Conservation (phyloP, 495 filamentous ascomycete species). For the Podospora pseudopauciseta region DNA sequence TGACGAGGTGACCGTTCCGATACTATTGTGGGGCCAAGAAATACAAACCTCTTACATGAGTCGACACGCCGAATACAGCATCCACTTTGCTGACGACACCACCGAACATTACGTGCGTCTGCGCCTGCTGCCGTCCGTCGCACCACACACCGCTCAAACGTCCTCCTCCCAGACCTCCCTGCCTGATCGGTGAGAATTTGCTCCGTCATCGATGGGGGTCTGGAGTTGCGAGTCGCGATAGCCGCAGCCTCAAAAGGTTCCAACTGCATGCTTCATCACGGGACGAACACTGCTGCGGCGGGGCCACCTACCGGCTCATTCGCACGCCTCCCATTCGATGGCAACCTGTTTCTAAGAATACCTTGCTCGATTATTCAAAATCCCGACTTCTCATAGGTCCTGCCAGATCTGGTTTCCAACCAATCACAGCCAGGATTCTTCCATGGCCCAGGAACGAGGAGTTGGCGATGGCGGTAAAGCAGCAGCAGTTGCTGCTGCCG, state of each 20-base stretch:
- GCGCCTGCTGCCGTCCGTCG: neutral
- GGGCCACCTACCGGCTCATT: neutral
- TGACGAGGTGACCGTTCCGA: neutral
- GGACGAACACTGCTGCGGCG: neutral
- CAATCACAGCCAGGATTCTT: neutral
- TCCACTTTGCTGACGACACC: neutral
- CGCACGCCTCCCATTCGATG: neutral
- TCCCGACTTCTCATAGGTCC: neutral
- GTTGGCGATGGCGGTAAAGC: no score
- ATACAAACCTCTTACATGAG: neutral
- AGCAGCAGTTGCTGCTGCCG: no score
- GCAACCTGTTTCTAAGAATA: neutral
- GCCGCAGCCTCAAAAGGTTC: neutral
- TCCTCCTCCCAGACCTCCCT: neutral
- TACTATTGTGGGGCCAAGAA: neutral
- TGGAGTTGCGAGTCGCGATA: no score
- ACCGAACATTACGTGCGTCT: neutral
- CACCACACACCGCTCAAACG: neutral
- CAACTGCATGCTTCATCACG: neutral
- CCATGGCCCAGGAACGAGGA: neutral
- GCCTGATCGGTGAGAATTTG: neutral
- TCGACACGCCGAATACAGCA: neutral
- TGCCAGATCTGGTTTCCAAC: neutral
- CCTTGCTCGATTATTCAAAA: neutral
- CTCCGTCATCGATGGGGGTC: neutral